A percentile compares a stretch with the other conserved stretches of the same genome.
These are phyloP conservation scores for Lenzites betulinus DNA, from an alignment of 768 basidiomycete genomes.

Conservation along the genomic window DNA sequence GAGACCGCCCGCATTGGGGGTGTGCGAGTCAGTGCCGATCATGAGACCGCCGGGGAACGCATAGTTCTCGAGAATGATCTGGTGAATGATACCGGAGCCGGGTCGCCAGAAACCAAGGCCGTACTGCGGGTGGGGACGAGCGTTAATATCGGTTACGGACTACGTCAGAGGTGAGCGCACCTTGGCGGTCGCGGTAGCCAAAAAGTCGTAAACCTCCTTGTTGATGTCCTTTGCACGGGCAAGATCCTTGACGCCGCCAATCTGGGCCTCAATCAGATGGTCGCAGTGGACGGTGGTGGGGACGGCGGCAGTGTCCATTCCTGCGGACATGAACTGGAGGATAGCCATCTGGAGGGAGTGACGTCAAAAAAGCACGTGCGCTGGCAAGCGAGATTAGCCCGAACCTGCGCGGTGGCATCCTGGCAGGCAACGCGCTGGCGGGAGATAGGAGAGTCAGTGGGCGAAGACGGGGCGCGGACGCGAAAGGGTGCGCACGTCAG, in stretches of 20 bases:
- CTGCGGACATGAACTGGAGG: conserved; percentile 99
- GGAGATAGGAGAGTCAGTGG: conserved; percentile 15
- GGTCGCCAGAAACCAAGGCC: conserved; percentile 99
- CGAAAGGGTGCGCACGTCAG: conserved; percentile 69
- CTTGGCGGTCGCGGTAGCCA: conserved; percentile 95
- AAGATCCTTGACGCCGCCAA: conserved; percentile 93
- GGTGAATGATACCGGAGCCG: conserved; percentile 98
- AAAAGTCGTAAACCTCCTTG: conserved; percentile 99
- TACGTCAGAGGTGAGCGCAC: conserved; percentile 38
- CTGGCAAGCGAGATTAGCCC: conserved; percentile 24
- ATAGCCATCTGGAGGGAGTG: conserved; percentile 83
- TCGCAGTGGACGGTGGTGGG: conserved; percentile 99
- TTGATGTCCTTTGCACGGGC: conserved; percentile 90
- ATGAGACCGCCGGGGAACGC: conserved; percentile 99
- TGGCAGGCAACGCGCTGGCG: conserved; percentile 83
- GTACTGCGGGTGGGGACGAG: conserved; percentile 53
- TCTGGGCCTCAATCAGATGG: conserved; percentile 97
- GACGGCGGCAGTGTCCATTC: conserved; percentile 96
- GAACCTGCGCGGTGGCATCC: conserved; percentile 86
- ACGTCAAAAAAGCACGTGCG: conserved; percentile 31
- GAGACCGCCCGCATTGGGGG: conserved; percentile 98
- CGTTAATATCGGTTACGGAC: background rate
- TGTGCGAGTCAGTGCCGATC: conserved; percentile 99
- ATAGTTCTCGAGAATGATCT: conserved; percentile 99
- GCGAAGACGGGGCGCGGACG: background rate